Base-by-base conservation (phyloP, 768 basidiomycete genomes). In the Cytidiella melzeri region DNA sequence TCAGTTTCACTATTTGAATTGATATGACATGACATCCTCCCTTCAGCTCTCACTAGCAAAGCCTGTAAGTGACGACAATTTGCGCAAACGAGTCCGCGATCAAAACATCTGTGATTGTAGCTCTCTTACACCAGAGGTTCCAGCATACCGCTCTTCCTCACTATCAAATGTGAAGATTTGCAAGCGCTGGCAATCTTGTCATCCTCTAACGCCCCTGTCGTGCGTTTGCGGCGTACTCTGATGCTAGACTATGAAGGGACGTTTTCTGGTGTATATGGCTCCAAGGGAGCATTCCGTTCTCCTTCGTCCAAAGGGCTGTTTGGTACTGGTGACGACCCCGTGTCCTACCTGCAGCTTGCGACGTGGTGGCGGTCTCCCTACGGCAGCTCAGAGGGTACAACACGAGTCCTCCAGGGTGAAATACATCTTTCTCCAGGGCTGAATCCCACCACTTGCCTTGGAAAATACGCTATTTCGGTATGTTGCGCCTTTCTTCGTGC, bases 41-140 rank as follows among this genome's bases (percentile, higher is more conserved):
- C 13, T 10, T 21, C 15, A 57, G 57, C 37, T 61, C 3, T 56
- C 50, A 11, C 20, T 60, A 10, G 55, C 57, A 6, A 39, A 40
- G 26, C 46, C 46, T 5, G 46, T 47, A 19, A 47, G 46, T 25
- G 13, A 28, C 40, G n/a, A n/a, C n/a, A n/a, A 38, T 9, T 5
- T 40, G 23, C 19, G 19, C 18, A 15, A 13, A 23, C 15, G 43
- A 11, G 15, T 41, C 23, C 7, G 7, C 9, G 48, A 18, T 20
- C 34, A 24, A 27, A 27, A 25, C 25, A n/a, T 25, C 36, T 27
- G 20, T 36, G 39, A 30, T 21, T 34, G 5, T 39, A 61, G 58
- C 47, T 60, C 4, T 52, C 47, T 13, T 61, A 59, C 43, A 54
- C 60, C 3, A 51, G 58, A 18, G 58, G 60, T n/a, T 53, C 51